These are phyloP conservation scores for Hevea brasiliensis DNA, from an alignment of 345 rosid species.

Conservation along the genomic window DNA sequence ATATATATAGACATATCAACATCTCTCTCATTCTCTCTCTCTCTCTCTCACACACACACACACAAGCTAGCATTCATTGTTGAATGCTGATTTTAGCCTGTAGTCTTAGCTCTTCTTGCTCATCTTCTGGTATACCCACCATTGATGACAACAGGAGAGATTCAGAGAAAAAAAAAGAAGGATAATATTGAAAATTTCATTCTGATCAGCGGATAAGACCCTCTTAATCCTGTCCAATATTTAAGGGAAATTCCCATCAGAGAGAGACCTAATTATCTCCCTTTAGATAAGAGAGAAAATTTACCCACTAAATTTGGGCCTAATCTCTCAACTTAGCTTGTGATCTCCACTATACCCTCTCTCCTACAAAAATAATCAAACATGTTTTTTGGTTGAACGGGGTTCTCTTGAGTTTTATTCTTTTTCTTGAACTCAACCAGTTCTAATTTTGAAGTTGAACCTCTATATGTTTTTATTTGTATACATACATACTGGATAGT, in stretches of 20 bases:
- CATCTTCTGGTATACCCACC: constrained; percentile 35
- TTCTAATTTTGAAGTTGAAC: background rate
- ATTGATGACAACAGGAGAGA: constrained; percentile 18
- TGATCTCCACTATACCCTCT: constrained; percentile 18
- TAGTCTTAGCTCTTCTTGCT: constrained; percentile 28
- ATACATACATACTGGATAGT: too few species aligned
- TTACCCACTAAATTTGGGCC: constrained; percentile 26
- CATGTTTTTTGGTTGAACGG: constrained; percentile 20
- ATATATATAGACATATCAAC: constrained; percentile 46
- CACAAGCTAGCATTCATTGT: constrained; percentile 31
- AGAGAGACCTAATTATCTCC: constrained; percentile 17
- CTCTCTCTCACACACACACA: too few species aligned
- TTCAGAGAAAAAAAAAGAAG: constrained; percentile 24
- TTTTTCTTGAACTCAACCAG: constrained; percentile 16
- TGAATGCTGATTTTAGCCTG: constrained; percentile 52
- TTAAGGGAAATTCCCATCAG: constrained; percentile 17
- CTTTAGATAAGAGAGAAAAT: constrained; percentile 17
- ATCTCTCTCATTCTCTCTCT: constrained; percentile 25
- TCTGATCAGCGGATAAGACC: constrained; percentile 54
- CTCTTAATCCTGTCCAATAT: constrained; percentile 36
- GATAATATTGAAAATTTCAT: constrained; percentile 20
- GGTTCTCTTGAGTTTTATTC: constrained; percentile 18
- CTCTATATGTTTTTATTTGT: background rate
- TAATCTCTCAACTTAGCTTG: constrained; percentile 19
- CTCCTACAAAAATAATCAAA: constrained; percentile 18